Base-by-base conservation (phyloP, 2,329 filamentous ascomycete species). In the Tolypocladium guangdongense region DNA sequence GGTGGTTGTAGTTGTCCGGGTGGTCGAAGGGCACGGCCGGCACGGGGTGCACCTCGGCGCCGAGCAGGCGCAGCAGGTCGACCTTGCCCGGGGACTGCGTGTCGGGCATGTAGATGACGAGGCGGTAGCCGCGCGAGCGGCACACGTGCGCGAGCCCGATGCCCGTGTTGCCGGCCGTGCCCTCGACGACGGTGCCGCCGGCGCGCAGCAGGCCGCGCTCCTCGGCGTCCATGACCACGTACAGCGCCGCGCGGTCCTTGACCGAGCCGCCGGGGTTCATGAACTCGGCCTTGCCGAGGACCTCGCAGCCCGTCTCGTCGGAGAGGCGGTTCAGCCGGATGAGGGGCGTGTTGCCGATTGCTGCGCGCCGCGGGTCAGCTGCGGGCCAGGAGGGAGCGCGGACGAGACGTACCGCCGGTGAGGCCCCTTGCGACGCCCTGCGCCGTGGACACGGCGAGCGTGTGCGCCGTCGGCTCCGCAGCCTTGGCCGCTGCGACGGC, bases 21-120 rank as follows among this genome's bases (percentile, higher is more conserved):
- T 97, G 89, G 58, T 97, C 91, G 65, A 95, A 97, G 4, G 93
- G 86, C 18, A 97, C 93, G 8, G 92, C 93, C 18, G 93, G 93
- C 0, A 99, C 93, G 20, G 93, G 91, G 73, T 95, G 88, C 36
- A 99, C 93, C 71, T 97, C 91, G 30, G 93, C 93, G 59, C 93
- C 93, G 11, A 99, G 81, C 37, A 97, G 77, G 10, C 92, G 81
- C 59, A 99, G 77, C 52, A 99, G 80, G 70, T 97, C 93, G 67
- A 99, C 88, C 78, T 99, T 99, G 68, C 91, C 93, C 74, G 96
- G 92, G 22, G 91, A 95, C 74, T 97, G 93, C 49, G 92, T 97
- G 77, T 99, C 88, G 63, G 93, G 93, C 93, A 99, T 97, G 82
- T 97, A 99, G 68, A 99, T 99, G 66, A 97, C 91, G 50, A 96